phyloP scores from a whole-genome alignment of 2,329 filamentous ascomycete species.

The Aspergillus texensis region DNA sequence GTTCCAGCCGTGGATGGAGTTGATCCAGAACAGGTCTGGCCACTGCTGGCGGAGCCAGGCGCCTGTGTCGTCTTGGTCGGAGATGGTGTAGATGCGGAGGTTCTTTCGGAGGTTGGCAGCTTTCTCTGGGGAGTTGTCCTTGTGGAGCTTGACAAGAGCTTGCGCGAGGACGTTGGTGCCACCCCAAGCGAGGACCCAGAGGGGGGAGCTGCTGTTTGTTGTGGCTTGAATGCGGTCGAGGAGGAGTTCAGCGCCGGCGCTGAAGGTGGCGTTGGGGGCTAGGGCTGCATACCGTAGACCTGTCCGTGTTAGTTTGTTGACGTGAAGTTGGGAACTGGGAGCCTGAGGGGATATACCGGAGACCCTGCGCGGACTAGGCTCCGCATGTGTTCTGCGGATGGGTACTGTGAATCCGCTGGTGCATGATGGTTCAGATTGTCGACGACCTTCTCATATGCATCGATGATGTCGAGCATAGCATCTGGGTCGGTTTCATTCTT shows the following conservation, averaged over 20 bases:
- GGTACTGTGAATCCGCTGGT: conserved; percentile 48
- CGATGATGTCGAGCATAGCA: conserved; percentile 48
- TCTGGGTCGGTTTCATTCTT: conserved; percentile 44
- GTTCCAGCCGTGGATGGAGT: conserved; percentile 59
- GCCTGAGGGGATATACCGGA: conserved; percentile 32
- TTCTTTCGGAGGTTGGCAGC: conserved; percentile 43
- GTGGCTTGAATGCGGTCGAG: conserved; percentile 41
- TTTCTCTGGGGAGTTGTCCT: conserved; percentile 26
- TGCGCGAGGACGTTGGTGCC: conserved; percentile 57
- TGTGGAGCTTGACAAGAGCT: conserved; percentile 43
- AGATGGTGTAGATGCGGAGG: conserved; percentile 59
- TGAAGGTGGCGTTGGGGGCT: conserved; percentile 36
- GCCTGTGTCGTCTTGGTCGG: conserved; percentile 62
- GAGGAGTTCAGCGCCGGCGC: conserved; percentile 50
- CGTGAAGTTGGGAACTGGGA: too few species aligned
- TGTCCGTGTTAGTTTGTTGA: background rate
- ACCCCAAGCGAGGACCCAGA: conserved; percentile 59
- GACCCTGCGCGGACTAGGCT: conserved; percentile 44
- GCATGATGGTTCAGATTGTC: conserved; percentile 55
- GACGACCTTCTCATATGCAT: conserved; percentile 48
- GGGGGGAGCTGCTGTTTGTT: conserved; percentile 41
- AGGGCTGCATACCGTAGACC: conserved; percentile 41
- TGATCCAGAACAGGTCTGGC: conserved; percentile 60
- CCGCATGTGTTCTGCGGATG: conserved; percentile 40
- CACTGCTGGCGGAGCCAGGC: conserved; percentile 58